Percentiles rank a stretch among this genome's conserved stretches.
These are phyloP conservation scores for Salix koriyanagi DNA, from an alignment of 345 rosid genomes.

Conservation along the genomic window DNA sequence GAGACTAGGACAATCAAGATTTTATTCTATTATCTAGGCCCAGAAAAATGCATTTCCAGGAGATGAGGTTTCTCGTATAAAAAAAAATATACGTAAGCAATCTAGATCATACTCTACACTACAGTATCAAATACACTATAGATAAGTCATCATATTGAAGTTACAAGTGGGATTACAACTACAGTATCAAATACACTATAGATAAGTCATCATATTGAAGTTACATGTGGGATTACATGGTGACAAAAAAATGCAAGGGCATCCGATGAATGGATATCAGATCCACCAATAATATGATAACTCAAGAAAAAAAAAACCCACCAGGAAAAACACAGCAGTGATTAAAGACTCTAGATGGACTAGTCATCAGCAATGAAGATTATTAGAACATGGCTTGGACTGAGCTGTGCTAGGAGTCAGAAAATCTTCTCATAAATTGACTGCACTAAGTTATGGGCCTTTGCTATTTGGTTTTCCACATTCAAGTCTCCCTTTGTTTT, in stretches of 20 bases:
- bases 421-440: background rate
- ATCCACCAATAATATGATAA: background rate
- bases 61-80: no score
- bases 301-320: background rate
- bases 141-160: background rate
- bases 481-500: background rate
- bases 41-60: no score
- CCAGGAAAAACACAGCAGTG: no score
- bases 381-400: background rate
- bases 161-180: background rate
- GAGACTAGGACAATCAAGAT: fast-evolving
- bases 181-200: no score
- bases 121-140: no score
- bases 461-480: background rate
- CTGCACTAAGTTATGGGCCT: background rate
- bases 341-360: no score
- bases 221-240: background rate
- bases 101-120: no score
- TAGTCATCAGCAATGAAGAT: no score
- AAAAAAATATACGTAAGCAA: background rate
- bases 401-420: background rate
- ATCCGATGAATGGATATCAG: background rate
- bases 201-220: background rate
- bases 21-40: no score
- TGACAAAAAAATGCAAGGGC: background rate